Evolutionary conservation across 2,329 filamentous ascomycete species (phyloP), one percentile per base, ranked within the genome.

Genomic region (Lomentospora prolificans): DNA sequence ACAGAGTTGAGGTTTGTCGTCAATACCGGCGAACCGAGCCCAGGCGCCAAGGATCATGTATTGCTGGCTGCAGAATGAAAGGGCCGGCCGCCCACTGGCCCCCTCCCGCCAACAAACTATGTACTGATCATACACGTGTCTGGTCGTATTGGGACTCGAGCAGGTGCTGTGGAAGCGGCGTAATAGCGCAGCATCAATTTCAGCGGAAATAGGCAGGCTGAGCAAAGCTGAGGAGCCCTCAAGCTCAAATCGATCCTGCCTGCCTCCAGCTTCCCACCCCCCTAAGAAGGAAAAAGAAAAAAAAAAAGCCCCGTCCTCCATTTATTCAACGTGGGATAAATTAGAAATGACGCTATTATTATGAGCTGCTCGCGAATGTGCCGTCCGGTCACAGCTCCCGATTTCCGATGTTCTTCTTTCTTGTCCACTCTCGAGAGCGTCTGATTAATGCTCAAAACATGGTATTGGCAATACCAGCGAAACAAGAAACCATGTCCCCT

Each of bases 281-380:
- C n/a, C n/a, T n/a, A n/a, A n/a, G n/a, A n/a, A n/a, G n/a, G n/a
- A n/a, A n/a, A n/a, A n/a, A n/a, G n/a, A n/a, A 22, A 19, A 48
- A 48, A 48, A 48, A 25, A 9, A 10, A 19, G 22, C 12, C 24
- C 36, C 12, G 30, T 41, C 33, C 31, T 27, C 36, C 51, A 39
- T 44, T 39, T 44, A 24, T 54, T 44, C 25, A 54, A 44, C 24
- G 44, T 48, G 33, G 52, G 10, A 30, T 54, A 28, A 46, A 44
- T 54, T 54, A 44, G 36, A 22, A 36, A 54, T 54, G 52, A 46
- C 52, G 52, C 30, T 54, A 54, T 54, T 30, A 14, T 24, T 22
- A 22, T 12, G 41, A 46, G n/a, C 41, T 46, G n/a, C n/a, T n/a
- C n/a, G n/a, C n/a, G n/a, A n/a, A n/a, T n/a, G n/a, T n/a, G n/a